A percentile compares a stretch with the other conserved stretches of the same genome.
Evolutionary conservation across 2,329 filamentous ascomycete genomes (phyloP).

Genomic region (Colletotrichum destructivum): DNA sequence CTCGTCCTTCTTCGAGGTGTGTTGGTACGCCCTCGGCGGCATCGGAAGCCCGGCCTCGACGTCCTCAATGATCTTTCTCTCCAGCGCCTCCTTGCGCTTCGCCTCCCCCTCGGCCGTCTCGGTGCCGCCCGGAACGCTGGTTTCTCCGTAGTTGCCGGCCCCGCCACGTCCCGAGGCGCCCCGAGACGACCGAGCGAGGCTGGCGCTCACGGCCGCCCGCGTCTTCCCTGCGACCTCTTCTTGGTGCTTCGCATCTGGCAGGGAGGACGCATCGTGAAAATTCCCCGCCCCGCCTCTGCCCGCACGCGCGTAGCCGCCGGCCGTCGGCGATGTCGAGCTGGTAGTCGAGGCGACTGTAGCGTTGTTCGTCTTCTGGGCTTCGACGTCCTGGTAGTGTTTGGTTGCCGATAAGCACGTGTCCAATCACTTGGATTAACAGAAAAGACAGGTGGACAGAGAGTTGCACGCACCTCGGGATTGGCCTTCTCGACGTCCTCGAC

Average conservation of each 20-base stretch:
- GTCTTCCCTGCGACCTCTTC: conserved; percentile 53
- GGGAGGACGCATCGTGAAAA: conserved; percentile 60
- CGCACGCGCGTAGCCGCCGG: conserved; percentile 54
- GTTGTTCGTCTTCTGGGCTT: conserved; percentile 49
- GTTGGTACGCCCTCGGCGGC: conserved; percentile 61
- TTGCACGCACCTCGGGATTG: conserved; percentile 37
- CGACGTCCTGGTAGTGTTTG: conserved; percentile 48
- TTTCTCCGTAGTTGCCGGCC: conserved; percentile 67
- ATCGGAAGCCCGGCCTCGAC: conserved; percentile 64
- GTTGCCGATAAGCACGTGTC: conserved; percentile 11
- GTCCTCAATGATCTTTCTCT: conserved; percentile 59
- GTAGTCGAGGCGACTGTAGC: conserved; percentile 44
- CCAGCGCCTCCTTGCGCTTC: conserved; percentile 56
- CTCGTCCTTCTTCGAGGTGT: conserved; percentile 47
- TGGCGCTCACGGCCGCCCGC: conserved; percentile 53
- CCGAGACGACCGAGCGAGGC: conserved; percentile 43
- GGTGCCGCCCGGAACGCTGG: conserved; percentile 46
- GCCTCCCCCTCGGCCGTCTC: conserved; percentile 48
- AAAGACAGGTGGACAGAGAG: not conserved
- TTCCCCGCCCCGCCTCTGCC: conserved; percentile 77
- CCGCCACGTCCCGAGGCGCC: conserved; percentile 66
- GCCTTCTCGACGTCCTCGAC: conserved; percentile 60
- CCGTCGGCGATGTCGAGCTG: conserved; percentile 43
- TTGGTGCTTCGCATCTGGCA: conserved; percentile 52
- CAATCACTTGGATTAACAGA: not conserved